Evolutionary conservation across 139 green algal species (phyloP).

Genomic region (Chloropicon primus): DNA sequence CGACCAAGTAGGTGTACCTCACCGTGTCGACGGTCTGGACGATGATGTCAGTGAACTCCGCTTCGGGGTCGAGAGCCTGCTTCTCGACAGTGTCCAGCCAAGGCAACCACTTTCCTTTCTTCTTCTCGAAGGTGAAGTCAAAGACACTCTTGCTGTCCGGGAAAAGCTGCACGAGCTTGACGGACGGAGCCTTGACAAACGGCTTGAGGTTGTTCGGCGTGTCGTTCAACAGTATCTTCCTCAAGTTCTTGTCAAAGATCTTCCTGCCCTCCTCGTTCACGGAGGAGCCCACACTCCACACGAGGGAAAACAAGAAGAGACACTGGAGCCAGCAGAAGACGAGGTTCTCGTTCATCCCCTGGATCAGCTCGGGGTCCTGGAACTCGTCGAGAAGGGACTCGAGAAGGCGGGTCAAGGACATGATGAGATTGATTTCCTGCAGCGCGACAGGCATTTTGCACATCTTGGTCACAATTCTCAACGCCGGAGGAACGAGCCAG

Average conservation of each 20-base stretch:
- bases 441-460: constrained; percentile 12
- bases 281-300: constrained; percentile 20
- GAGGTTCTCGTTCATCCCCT: constrained; percentile 14
- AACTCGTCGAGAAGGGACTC: constrained; percentile 22
- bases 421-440: constrained; percentile 46
- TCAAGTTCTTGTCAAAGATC: constrained; percentile 18
- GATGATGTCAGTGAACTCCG: constrained; percentile 17
- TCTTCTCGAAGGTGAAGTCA: constrained; percentile 25
- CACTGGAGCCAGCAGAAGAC: constrained; percentile 19
- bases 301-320: constrained; percentile 24
- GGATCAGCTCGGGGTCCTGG: constrained; percentile 29
- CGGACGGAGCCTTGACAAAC: constrained; percentile 9
- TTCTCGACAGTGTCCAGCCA: constrained; percentile 32
- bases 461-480: constrained; percentile 34
- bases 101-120: constrained; percentile 13
- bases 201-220: constrained; percentile 10
- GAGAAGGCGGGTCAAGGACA: constrained; percentile 15
- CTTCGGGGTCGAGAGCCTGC: constrained; percentile 14
- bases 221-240: constrained; percentile 11
- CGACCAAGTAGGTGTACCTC: constrained; percentile 25
- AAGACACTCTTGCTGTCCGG: constrained; percentile 23
- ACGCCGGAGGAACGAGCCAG: constrained; percentile 52
- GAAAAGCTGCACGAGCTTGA: constrained; percentile 15
- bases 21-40: constrained; percentile 15
- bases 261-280: constrained; percentile 16